Base-by-base conservation (phyloP, 495 filamentous ascomycete species). In the Haplographium delicatum region DNA sequence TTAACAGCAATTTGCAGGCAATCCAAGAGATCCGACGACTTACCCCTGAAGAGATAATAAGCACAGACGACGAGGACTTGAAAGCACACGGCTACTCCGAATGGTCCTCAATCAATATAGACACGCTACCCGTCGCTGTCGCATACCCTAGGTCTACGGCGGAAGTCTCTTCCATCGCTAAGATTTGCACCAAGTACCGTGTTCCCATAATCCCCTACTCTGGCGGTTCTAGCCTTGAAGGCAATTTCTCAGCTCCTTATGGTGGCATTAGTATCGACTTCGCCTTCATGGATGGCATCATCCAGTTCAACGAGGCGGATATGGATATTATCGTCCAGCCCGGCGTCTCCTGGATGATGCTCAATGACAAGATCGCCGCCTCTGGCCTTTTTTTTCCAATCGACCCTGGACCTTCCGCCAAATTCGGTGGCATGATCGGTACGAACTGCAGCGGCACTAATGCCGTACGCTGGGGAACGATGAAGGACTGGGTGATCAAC, bases 271-370 rank as follows among this genome's bases (percentile, higher is more conserved):
- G 83, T 49, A 84, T 96, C 31, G 90, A 96, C 59, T 95, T 96
- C 62, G 76, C 78, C 11, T 75, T 71, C 51, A 96, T 96, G 91
- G 81, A 93, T 60, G 75, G 82, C 53, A 83, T 95, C 23, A 38
- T 95, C 23, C 73, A 80, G 33, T 72, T 95, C 42, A 84, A 93
- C 63, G 81, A 85, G 47, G 82, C 85, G 4, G 90, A 96, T 64
- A 83, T 95, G 83, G 91, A 96, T 59, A 70, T 95, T 47, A 82
- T 91, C 7, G 89, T 95, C 8, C 91, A 95, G 59, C 91, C 90
- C 4, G 82, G 82, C 7, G 85, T 95, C 26, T 80, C 82, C 9
- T 95, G 89, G 88, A 86, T 91, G 78, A 77, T 84, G 38, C 67
- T 96, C 38, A 95, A 95, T 60, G 78, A 84, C 52, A 67, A 86